Evolutionary conservation across 2,329 filamentous ascomycete species (phyloP), one percentile per base, ranked within the genome.

Genomic region (Spiromastix sp.): DNA sequence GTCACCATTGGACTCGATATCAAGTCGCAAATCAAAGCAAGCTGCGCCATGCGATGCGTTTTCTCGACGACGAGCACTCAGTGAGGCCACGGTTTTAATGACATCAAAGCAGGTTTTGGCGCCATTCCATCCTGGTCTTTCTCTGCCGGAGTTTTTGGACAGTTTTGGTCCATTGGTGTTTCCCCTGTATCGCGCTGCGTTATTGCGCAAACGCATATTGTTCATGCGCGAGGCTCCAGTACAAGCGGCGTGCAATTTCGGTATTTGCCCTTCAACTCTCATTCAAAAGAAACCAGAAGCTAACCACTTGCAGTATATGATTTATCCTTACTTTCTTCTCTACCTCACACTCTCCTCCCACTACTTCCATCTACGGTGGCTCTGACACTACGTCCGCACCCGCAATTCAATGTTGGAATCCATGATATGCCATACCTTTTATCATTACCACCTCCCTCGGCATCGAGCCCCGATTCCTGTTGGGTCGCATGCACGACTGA

Each of bases 401-500:
- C 89, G 0, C 71, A 98, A n/a, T 98, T 96, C 63, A 86, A 81
- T 34, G 74, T 98, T 40, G 91, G 91, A 32, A 79, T 98, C 11
- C 84, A 94, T 56, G 91, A 98, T 52, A 94, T 98, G 32, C 75
- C 83, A 4, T 77, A 81, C 38, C 70, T 96, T 4, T 69, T 82
- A 4, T 74, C 80, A 28, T 70, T 95, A 4, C 67, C 68, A 59
- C 31, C 66, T 63, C 43, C 30, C 51, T 57, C 21, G 51, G 48
- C 27, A 55, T 61, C 28, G 30, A 46, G 38, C 55, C 27, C 54
- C 57, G 70, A 74, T 27, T 54, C 61, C 16, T 83, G 86, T 25
- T 98, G 87, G 86, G 79, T 94, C 40, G 91, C 89, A 9, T 95
- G 87, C 58, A 95, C 89, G 3, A 96, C 89, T 2, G 91, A 98